Percentiles rank a stretch among this genome's conserved stretches.
Conservation (phyloP, 177 flowering plant genomes). For the Viscum album region DNA sequence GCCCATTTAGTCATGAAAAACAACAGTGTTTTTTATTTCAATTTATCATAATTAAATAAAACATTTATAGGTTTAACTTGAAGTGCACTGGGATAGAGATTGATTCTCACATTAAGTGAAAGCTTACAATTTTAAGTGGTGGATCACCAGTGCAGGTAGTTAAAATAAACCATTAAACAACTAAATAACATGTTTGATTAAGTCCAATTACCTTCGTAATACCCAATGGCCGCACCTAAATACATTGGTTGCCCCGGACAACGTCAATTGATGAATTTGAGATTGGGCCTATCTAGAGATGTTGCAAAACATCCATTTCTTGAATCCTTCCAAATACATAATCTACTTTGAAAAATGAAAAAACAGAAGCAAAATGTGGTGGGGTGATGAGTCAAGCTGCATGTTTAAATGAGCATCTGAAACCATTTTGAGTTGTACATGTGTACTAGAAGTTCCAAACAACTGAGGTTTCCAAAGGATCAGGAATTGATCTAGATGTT, state of each 20-base stretch:
- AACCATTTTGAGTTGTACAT: background rate
- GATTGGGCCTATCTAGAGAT: slow-evolving; percentile 7
- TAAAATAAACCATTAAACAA: too few relatives aligned
- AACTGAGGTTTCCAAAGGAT: background rate
- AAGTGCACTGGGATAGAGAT: too few relatives aligned
- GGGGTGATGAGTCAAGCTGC: background rate
- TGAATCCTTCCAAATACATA: slow-evolving; percentile 4
- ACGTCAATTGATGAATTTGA: slow-evolving; percentile 4
- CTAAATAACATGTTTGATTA: background rate
- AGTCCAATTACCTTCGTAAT: slow-evolving; percentile 4
- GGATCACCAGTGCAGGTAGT: too few relatives aligned
- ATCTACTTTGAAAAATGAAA: background rate
- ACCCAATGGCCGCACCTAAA: slow-evolving; percentile 3
- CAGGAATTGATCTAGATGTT: slow-evolving; percentile 1
- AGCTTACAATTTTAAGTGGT: too few relatives aligned
- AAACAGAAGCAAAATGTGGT: background rate
- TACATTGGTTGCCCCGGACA: slow-evolving; percentile 1
- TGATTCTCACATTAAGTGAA: too few relatives aligned
- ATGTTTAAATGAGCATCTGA: background rate
- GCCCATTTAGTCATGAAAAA: too few relatives aligned
- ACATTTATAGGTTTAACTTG: too few relatives aligned
- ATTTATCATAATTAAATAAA: too few relatives aligned
- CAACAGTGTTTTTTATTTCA: too few relatives aligned
- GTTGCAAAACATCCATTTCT: slow-evolving; percentile 2
- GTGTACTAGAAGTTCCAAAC: slow-evolving; percentile 7